Conservation (phyloP, 2,329 filamentous ascomycete genomes). For the Aureobasidium sp. region DNA sequence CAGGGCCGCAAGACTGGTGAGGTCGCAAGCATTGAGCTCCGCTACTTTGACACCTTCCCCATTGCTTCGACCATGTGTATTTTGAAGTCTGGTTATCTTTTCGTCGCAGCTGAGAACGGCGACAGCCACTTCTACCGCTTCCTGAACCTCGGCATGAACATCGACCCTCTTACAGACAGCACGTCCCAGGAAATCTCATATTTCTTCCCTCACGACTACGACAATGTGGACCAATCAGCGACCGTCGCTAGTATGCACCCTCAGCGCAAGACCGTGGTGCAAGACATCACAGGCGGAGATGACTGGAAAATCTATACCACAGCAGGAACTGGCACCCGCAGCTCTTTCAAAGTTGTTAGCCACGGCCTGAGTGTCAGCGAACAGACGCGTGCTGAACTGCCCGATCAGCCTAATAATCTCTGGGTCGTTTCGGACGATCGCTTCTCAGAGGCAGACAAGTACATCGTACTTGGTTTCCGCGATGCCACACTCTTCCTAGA, state of each 20-base stretch:
- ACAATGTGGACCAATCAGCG: conserved; percentile 80
- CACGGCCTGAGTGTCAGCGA: conserved; percentile 91
- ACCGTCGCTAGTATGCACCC: conserved; percentile 86
- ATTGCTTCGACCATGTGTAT: conserved; percentile 83
- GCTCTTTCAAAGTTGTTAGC: conserved; percentile 83
- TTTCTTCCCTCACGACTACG: conserved; percentile 71
- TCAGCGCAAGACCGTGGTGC: conserved; percentile 82
- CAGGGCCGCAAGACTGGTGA: conserved; percentile 72
- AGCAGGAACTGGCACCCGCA: conserved; percentile 80
- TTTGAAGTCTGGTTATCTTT: conserved; percentile 91
- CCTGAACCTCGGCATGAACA: conserved; percentile 89
- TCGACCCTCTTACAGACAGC: conserved; percentile 79
- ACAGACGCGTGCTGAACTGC: conserved; percentile 88
- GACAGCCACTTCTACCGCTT: conserved; percentile 96
- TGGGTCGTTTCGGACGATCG: conserved; percentile 89
- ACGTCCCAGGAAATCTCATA: conserved; percentile 72
- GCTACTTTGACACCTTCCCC: conserved; percentile 96
- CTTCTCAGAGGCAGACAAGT: conserved; percentile 80
- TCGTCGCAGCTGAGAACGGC: conserved; percentile 84
- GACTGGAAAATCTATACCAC: conserved; percentile 94
- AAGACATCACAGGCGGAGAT: conserved; percentile 84
- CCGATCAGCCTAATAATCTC: conserved; percentile 79
- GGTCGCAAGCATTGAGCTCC: conserved; percentile 79
- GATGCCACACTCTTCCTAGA: conserved; percentile 87
- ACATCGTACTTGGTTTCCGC: conserved; percentile 89